These are phyloP conservation scores for Stromatinia cepivora DNA, from an alignment of 2,329 filamentous ascomycete species.

Conservation along the genomic window DNA sequence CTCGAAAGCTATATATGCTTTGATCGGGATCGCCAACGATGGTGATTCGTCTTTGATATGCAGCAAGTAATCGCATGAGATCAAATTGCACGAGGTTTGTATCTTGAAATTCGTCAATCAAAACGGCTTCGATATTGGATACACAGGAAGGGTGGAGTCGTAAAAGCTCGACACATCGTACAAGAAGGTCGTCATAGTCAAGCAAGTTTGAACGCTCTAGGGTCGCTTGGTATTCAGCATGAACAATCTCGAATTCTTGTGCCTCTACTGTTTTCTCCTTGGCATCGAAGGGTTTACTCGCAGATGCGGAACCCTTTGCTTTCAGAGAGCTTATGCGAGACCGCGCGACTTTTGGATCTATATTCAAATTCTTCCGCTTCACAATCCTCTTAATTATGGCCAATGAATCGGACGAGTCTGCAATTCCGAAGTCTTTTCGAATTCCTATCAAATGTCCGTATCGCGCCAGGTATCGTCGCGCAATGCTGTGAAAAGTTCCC, in stretches of 20 bases:
- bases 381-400: constrained; percentile 81
- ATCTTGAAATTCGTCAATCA: constrained; percentile 98
- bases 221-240: constrained; percentile 74
- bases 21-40: constrained; percentile 97
- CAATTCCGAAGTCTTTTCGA: constrained; percentile 82
- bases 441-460: constrained; percentile 87
- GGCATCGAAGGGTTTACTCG: constrained; percentile 7
- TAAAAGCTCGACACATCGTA: constrained; percentile 80
- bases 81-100: constrained; percentile 95
- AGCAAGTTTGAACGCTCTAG: constrained; percentile 76
- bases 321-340: constrained; percentile 74
- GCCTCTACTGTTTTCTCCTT: constrained; percentile 48
- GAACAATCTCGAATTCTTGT: constrained; percentile 70
- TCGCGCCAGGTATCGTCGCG: constrained; percentile 75
- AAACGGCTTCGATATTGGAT: constrained; percentile 82
- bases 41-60: constrained; percentile 73
- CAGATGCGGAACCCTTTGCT: constrained; percentile 49
- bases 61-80: constrained; percentile 84
- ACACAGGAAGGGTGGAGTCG: constrained; percentile 74
- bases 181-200: constrained; percentile 90
- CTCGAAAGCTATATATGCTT: constrained; percentile 95
- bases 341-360: constrained; percentile 71
- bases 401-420: constrained; percentile 77
- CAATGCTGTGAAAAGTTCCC: constrained; percentile 93
- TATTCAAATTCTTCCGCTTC: constrained; percentile 66